Percentiles rank a stretch among this genome's conserved stretches.
Conservation (phyloP, 495 filamentous ascomycete species). For the Parachaetomium inaequale region DNA sequence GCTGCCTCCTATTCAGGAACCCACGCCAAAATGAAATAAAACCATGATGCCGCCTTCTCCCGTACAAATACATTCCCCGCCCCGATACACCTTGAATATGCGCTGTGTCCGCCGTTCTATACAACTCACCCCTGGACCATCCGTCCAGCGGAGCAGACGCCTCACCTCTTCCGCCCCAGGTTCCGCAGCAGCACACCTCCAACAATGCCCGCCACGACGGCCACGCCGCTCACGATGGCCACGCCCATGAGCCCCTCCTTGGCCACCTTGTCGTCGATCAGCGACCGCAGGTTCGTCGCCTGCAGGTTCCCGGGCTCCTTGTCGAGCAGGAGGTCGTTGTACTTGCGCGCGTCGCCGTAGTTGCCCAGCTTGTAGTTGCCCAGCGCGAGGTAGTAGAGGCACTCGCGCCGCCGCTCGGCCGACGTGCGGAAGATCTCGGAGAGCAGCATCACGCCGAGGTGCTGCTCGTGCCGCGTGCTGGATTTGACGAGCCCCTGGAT, state of each 20-base stretch:
- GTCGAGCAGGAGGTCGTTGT: slow-evolving; percentile 88
- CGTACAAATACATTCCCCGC: slow-evolving; percentile 12
- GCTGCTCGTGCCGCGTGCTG: slow-evolving; percentile 73
- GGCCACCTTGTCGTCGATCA: slow-evolving; percentile 95
- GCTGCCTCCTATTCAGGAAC: neutral
- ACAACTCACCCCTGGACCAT: too few species aligned
- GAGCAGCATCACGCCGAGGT: slow-evolving; percentile 88
- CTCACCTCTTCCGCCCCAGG: slow-evolving; percentile 36
- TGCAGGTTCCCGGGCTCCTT: slow-evolving; percentile 88
- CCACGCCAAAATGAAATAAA: neutral
- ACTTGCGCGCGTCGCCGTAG: slow-evolving; percentile 87
- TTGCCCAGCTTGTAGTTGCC: slow-evolving; percentile 98
- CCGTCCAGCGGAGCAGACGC: neutral
- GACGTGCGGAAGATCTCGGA: slow-evolving; percentile 95
- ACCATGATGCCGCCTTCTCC: slow-evolving; percentile 1
- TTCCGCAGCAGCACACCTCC: slow-evolving; percentile 76
- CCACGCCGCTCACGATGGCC: slow-evolving; percentile 92
- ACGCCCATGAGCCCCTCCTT: slow-evolving; percentile 92
- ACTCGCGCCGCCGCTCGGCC: slow-evolving; percentile 89
- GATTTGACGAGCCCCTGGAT: slow-evolving; percentile 90
- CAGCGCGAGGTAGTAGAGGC: slow-evolving; percentile 93
- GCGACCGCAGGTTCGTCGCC: slow-evolving; percentile 70
- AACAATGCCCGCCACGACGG: slow-evolving; percentile 88
- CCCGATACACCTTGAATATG: slow-evolving; percentile 6
- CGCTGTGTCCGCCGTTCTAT: neutral